Percentiles rank a stretch among this genome's conserved stretches.
Evolutionary conservation across 1,284 basidiomycete species (phyloP).

Genomic region (Inonotus obliquus): DNA sequence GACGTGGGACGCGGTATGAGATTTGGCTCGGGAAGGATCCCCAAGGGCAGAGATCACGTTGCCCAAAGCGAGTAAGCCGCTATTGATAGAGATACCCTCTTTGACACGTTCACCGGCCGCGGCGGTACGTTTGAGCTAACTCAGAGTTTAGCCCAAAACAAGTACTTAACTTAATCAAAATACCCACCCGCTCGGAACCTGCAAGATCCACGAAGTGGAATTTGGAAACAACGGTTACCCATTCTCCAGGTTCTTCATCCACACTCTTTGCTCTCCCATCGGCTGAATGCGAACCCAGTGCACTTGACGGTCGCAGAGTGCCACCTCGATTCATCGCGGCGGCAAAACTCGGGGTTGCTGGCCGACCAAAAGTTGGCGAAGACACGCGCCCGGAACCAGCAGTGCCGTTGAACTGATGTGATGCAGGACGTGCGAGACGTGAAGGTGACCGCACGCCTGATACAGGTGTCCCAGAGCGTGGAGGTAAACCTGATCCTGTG

Average conservation of each 20-base stretch:
- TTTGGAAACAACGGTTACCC: slow-evolving; percentile 89
- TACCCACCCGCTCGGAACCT: slow-evolving; percentile 85
- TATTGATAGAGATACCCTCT: slow-evolving; percentile 97
- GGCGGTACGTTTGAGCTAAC: slow-evolving; percentile 84
- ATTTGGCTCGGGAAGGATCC: slow-evolving; percentile 82
- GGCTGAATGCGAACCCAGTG: slow-evolving; percentile 52
- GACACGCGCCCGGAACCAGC: slow-evolving; percentile 45
- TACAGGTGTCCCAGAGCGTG: slow-evolving; percentile 70
- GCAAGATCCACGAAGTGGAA: slow-evolving; percentile 99
- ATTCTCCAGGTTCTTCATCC: slow-evolving; percentile 72
- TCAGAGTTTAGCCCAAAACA: slow-evolving; percentile 21
- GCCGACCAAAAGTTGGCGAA: slow-evolving; percentile 71
- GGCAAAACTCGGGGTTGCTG: slow-evolving; percentile 71
- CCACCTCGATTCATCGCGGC: slow-evolving; percentile 66
- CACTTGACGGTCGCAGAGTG: slow-evolving; percentile 68
- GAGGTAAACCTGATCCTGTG: slow-evolving; percentile 58
- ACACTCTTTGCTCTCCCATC: slow-evolving; percentile 39
- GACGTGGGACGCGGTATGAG: slow-evolving; percentile 76
- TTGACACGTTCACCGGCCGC: slow-evolving; percentile 94
- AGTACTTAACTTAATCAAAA: slow-evolving; percentile 4
- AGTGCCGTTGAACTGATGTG: slow-evolving; percentile 49
- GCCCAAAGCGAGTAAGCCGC: slow-evolving; percentile 91
- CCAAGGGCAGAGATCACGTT: slow-evolving; percentile 98
- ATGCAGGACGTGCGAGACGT: slow-evolving; percentile 71
- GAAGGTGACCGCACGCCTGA: slow-evolving; percentile 74